These are phyloP conservation scores for Galerina sulciceps DNA, from an alignment of 768 basidiomycete species.

Conservation along the genomic window DNA sequence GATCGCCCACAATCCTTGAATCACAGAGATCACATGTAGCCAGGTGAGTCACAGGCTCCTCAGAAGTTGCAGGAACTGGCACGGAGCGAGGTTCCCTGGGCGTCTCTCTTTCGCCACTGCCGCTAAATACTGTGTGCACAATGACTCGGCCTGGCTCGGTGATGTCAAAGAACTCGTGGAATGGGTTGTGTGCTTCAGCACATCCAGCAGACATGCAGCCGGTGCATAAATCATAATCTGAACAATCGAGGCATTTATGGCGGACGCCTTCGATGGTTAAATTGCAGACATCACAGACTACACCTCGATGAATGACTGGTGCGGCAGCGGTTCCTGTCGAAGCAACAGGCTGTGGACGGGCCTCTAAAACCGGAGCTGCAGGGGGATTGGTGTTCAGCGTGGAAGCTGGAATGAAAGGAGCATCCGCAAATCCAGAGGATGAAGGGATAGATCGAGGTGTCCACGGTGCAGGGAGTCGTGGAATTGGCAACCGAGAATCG, in stretches of 20 bases:
- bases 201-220: slow-evolving; percentile 53
- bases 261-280: slow-evolving; percentile 63
- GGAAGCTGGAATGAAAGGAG: slow-evolving; percentile 3
- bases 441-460: background rate
- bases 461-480: slow-evolving; percentile 27
- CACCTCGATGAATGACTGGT: slow-evolving; percentile 54
- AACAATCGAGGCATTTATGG: slow-evolving; percentile 82
- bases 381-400: background rate
- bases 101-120: slow-evolving; percentile 35
- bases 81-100: slow-evolving; percentile 3
- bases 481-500: slow-evolving; percentile 14
- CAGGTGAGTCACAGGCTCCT: slow-evolving; percentile 48
- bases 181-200: slow-evolving; percentile 58
- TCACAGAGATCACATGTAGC: slow-evolving; percentile 83
- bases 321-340: slow-evolving; percentile 3
- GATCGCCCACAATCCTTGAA: slow-evolving; percentile 65
- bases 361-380: background rate
- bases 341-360: background rate
- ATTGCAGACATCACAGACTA: slow-evolving; percentile 72
- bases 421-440: background rate
- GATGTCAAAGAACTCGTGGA: slow-evolving; percentile 76
- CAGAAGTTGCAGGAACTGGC: slow-evolving; percentile 14
- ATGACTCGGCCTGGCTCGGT: slow-evolving; percentile 65
- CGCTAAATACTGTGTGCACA: slow-evolving; percentile 62
- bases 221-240: slow-evolving; percentile 78